Evolutionary conservation across 352 stramenopile genomes (phyloP).

Genomic region (Blastocystis sp.): DNA sequence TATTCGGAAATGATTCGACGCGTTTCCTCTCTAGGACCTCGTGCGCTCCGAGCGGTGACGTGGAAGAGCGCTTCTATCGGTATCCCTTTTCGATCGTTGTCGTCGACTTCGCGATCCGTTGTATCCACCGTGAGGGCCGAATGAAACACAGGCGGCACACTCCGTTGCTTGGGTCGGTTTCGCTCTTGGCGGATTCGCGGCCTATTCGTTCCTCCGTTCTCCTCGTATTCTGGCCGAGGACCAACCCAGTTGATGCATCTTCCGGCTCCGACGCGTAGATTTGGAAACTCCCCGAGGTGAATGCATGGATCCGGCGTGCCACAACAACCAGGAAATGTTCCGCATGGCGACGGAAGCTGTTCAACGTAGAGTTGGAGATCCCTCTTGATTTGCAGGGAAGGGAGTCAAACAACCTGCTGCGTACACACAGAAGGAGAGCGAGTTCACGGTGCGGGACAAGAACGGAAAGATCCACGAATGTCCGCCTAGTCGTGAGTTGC

Average conservation of each 20-base stretch:
- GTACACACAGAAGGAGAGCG: slow-evolving; percentile 30
- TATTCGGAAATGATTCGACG: too few species aligned
- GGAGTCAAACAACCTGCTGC: slow-evolving; percentile 42
- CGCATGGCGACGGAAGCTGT: slow-evolving; percentile 31
- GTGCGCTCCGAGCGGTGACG: too few species aligned
- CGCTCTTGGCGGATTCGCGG: not conserved
- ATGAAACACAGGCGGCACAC: not conserved
- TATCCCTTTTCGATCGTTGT: too few species aligned
- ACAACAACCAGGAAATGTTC: slow-evolving; percentile 57
- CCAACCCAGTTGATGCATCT: not conserved
- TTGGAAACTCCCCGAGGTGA: not conserved
- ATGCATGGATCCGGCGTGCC: slow-evolving; percentile 34
- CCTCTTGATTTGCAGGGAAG: slow-evolving; percentile 3
- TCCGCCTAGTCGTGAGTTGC: slow-evolving; percentile 69
- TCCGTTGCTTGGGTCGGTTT: not conserved
- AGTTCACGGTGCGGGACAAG: slow-evolving; percentile 37
- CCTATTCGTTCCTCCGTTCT: not conserved
- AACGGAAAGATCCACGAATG: slow-evolving; percentile 63
- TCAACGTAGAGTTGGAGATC: not conserved
- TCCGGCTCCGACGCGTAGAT: not conserved
- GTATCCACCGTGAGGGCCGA: too few species aligned
- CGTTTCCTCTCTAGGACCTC: too few species aligned
- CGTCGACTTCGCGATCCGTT: too few species aligned
- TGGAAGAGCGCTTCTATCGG: too few species aligned
- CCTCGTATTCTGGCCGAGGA: slow-evolving; percentile 16